Percentiles rank a stretch among this genome's conserved stretches.
Evolutionary conservation across 805 yeast species (phyloP).

Genomic region (Saturnispora gosingensis): DNA sequence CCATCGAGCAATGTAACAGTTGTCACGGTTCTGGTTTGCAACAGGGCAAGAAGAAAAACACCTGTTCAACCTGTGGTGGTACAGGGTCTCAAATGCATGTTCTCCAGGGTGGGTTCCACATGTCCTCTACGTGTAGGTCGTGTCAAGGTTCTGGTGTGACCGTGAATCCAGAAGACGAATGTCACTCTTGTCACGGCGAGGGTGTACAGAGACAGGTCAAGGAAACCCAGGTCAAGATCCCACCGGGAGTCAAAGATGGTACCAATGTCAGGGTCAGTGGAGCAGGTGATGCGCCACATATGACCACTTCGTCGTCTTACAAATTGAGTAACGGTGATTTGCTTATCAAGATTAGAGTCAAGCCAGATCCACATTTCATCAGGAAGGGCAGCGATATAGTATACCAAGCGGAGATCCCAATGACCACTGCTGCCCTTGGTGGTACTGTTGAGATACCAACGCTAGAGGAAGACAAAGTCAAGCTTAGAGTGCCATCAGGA

Average conservation of each 20-base stretch:
- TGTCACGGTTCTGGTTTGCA: constrained; percentile 87
- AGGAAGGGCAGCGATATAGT: constrained; percentile 61
- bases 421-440: constrained; percentile 96
- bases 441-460: constrained; percentile 91
- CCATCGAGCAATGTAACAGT: constrained; percentile 64
- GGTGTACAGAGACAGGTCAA: constrained; percentile 68
- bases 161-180: constrained; percentile 57
- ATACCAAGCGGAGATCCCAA: constrained; percentile 59
- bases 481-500: constrained; percentile 75
- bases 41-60: constrained; percentile 57
- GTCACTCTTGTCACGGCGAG: constrained; percentile 78
- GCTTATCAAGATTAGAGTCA: constrained; percentile 69
- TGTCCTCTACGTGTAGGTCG: constrained; percentile 83
- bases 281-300: constrained; percentile 83
- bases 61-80: constrained; percentile 87
- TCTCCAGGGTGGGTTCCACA: constrained; percentile 88
- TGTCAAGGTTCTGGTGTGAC: constrained; percentile 88
- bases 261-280: constrained; percentile 75
- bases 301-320: constrained; percentile 63
- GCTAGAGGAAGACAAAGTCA: constrained; percentile 59
- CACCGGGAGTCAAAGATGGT: constrained; percentile 84
- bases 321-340: constrained; percentile 77
- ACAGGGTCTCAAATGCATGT: constrained; percentile 83
- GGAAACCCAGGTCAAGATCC: constrained; percentile 73
- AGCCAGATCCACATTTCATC: constrained; percentile 61